A percentile compares a stretch with the other conserved stretches of the same genome.
Evolutionary conservation across 1,284 basidiomycete species (phyloP).

Genomic region (Takashimella koratensis): DNA sequence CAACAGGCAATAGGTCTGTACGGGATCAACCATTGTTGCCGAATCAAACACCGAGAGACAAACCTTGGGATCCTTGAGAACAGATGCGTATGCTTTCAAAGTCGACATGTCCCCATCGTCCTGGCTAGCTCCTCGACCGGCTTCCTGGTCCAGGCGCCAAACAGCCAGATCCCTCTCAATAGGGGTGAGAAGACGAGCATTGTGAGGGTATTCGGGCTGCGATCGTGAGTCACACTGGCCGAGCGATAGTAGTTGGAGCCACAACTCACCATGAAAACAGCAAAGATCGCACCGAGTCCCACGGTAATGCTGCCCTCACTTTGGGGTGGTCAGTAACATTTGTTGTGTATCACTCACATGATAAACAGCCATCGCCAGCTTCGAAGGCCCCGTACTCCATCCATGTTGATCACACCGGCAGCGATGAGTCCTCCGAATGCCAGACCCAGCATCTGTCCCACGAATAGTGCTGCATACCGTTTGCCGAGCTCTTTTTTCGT

Average conservation of each 20-base stretch:
- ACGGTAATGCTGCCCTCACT: conserved; percentile 24
- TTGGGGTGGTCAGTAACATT: neutral
- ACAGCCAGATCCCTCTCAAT: conserved; percentile 27
- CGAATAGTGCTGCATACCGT: conserved; percentile 26
- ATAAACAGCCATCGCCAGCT: conserved; percentile 51
- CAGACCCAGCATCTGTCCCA: conserved; percentile 37
- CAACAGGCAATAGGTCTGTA: too few species aligned
- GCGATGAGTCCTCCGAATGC: conserved; percentile 42
- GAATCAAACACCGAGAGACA: conserved; percentile 6
- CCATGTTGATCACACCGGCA: conserved; percentile 32
- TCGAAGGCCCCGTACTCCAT: conserved; percentile 40
- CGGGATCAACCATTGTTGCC: too few species aligned
- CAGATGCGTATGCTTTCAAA: conserved; percentile 15
- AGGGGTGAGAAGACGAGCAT: conserved; percentile 25
- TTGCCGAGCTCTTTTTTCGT: conserved; percentile 28
- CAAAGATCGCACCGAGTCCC: conserved; percentile 19
- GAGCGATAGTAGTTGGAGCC: too few species aligned
- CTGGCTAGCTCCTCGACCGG: conserved; percentile 18
- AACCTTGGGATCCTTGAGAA: conserved; percentile 19
- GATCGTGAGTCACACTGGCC: neutral
- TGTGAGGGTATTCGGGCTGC: conserved; percentile 26
- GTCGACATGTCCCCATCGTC: conserved; percentile 14
- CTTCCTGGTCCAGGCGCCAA: conserved; percentile 25
- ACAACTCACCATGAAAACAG: conserved; percentile 14
- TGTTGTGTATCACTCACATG: conserved; percentile 14